These are phyloP conservation scores for Sugiyamaella pinicola DNA, from an alignment of 1,139 yeast species.

Conservation along the genomic window DNA sequence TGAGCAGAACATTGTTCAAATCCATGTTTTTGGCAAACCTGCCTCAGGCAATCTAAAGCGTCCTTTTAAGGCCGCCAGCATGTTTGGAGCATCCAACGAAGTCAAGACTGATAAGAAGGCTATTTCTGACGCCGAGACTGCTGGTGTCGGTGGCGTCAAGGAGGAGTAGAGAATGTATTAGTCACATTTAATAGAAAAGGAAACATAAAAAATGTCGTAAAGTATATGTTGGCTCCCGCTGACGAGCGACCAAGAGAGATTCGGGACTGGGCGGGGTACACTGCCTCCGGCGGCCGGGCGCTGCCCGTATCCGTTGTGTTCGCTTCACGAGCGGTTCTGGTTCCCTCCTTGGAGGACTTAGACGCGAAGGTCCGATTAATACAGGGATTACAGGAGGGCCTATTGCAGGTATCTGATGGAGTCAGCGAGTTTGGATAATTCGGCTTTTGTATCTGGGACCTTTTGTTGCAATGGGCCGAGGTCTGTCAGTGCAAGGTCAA, in stretches of 20 bases:
- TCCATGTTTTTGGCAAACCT: slow-evolving; percentile 81
- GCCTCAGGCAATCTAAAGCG: slow-evolving; percentile 93
- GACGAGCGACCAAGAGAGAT: too few relatives aligned
- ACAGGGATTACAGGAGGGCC: not conserved
- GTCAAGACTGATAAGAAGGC: slow-evolving; percentile 83
- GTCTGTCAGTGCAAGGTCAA: slow-evolving; percentile 1
- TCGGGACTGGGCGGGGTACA: not conserved
- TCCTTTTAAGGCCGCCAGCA: slow-evolving; percentile 89
- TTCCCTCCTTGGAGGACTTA: too few relatives aligned
- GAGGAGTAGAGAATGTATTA: slow-evolving; percentile 58
- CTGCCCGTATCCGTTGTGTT: too few relatives aligned
- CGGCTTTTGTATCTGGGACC: slow-evolving; percentile 29
- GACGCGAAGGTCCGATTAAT: too few relatives aligned
- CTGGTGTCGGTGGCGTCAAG: slow-evolving; percentile 90
- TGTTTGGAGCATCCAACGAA: slow-evolving; percentile 71
- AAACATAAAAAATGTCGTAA: not conserved
- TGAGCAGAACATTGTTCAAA: slow-evolving; percentile 89
- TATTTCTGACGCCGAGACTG: slow-evolving; percentile 79
- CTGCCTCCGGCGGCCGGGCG: too few relatives aligned
- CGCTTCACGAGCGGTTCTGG: too few relatives aligned
- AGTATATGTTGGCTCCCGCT: too few relatives aligned
- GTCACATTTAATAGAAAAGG: not conserved
- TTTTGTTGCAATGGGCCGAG: slow-evolving; percentile 21
- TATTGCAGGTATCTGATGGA: slow-evolving; percentile 24
- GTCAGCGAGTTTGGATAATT: slow-evolving; percentile 28